Evolutionary conservation across 345 rosid species (phyloP), one percentile per base, ranked within the genome.

Genomic region (Salix arbutifolia): DNA sequence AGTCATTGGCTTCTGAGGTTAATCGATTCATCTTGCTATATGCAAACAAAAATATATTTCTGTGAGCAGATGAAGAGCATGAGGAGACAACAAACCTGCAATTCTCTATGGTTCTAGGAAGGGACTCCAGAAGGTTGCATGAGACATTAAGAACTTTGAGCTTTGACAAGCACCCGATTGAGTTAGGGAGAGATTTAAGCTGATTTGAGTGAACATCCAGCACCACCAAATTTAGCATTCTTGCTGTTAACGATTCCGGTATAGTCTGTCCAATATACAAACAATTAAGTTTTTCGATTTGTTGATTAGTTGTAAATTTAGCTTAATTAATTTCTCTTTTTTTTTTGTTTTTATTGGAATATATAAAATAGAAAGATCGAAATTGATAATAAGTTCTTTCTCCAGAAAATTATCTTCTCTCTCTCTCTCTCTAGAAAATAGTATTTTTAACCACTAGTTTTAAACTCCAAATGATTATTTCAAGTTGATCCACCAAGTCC

Each of bases 121-220:
- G 84, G 37, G 65, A 65, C 65, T 80, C 81, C 33, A 94, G 86
- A 73, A 91, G 84, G 81, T 94, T 94, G 72, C 96, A 95, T 0
- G 98, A 90, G 73, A 90, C 91, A 58, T 94, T 88, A 67, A 94
- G 87, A 72, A 80, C 71, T 84, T 92, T 94, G 81, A 94, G 97
- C 82, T 91, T 92, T 0, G 91, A 88, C 65, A 94, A 88, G 79
- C 97, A 92, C 2, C 97, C 97, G 6, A 92, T 85, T 28, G 98
- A 94, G 70, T 91, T 90, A 0, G 97, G 98, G 31, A 94, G 88
- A 67, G 83, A 81, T 81, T 87, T 88, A 9, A 92, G 88, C 80
- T 90, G 94, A 75, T 94, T 94, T 1, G 98, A 94, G 81, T 87
- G 97, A 74, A 86, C 91, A 75, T 94, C 98, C 80, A 94, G 74